Percentiles rank a stretch among this genome's conserved stretches.
Conservation (phyloP, 176 grass and related monocot genomes). For the Dactylis glomerata region DNA sequence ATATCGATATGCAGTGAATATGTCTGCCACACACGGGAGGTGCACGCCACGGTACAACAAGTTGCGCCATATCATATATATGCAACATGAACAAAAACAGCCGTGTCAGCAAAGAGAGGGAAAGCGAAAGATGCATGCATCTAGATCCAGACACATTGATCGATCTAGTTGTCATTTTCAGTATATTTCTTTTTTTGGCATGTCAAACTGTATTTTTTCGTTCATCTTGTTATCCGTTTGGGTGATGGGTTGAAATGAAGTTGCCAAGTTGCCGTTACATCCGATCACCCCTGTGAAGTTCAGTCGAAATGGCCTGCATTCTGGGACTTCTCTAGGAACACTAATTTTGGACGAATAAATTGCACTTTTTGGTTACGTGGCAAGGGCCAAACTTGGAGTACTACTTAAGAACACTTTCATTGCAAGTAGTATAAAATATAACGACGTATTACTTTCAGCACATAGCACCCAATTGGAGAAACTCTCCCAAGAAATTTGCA, state of each 20-base stretch:
- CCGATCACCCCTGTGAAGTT: not conserved
- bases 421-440: not conserved
- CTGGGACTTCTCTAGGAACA: not conserved
- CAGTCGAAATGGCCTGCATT: not conserved
- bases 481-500: constrained; percentile 26
- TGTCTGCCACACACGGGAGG: not conserved
- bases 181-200: not conserved
- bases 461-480: constrained; percentile 4
- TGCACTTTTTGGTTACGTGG: constrained; percentile 14
- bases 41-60: not conserved
- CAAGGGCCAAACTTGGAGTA: not conserved
- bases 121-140: constrained; percentile 45
- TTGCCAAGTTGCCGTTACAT: not conserved
- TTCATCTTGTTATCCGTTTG: not conserved
- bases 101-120: constrained; percentile 17
- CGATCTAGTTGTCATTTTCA: constrained; percentile 19
- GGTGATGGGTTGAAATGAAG: not conserved
- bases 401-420: constrained; percentile 13
- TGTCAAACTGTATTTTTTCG: not conserved
- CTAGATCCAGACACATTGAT: not conserved
- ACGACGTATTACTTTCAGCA: constrained; percentile 5
- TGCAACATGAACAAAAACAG: not conserved
- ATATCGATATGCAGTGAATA: not conserved
- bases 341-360: not conserved
- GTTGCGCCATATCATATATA: not conserved